These are phyloP conservation scores for Hirschfeldia incana DNA, from an alignment of 345 rosid species.

Conservation along the genomic window DNA sequence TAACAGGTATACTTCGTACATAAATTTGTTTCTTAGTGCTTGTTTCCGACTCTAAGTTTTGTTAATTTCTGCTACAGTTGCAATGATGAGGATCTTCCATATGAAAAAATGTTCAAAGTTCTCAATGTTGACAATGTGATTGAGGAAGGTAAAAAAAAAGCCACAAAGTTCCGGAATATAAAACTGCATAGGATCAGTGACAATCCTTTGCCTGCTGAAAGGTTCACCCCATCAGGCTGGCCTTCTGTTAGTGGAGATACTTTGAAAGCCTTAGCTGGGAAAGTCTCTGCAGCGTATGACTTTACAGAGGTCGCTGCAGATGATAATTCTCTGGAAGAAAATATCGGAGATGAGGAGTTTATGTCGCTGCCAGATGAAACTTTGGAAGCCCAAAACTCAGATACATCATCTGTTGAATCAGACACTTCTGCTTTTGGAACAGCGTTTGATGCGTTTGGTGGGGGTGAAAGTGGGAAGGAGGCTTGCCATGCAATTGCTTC, in stretches of 20 bases:
- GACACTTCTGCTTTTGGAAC: conserved; percentile 56
- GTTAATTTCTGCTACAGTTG: conserved; percentile 45
- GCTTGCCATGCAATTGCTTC: conserved; percentile 95
- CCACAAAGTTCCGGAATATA: conserved; percentile 69
- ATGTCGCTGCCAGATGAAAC: conserved; percentile 24
- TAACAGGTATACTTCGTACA: conserved; percentile 58
- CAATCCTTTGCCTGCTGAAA: conserved; percentile 52
- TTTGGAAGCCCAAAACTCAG: conserved; percentile 25
- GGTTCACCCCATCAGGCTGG: conserved; percentile 72
- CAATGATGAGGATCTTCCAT: conserved; percentile 46
- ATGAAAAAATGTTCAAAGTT: conserved; percentile 54
- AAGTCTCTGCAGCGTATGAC: conserved; percentile 73
- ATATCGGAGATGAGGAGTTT: conserved; percentile 24
- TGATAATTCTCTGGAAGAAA: conserved; percentile 43
- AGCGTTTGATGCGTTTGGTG: conserved; percentile 55
- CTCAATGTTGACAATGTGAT: conserved; percentile 74
- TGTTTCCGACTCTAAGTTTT: conserved; percentile 18
- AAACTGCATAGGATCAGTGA: conserved; percentile 55
- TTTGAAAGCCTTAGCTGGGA: conserved; percentile 75
- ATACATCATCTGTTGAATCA: conserved; percentile 20
- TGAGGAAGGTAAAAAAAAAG: conserved; percentile 81
- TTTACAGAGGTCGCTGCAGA: conserved; percentile 39
- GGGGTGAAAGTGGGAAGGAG: conserved; percentile 62
- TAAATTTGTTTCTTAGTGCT: background rate
- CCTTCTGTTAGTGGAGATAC: conserved; percentile 83